Base-by-base conservation (phyloP, 2,329 filamentous ascomycete species). In the Apiospora marii region DNA sequence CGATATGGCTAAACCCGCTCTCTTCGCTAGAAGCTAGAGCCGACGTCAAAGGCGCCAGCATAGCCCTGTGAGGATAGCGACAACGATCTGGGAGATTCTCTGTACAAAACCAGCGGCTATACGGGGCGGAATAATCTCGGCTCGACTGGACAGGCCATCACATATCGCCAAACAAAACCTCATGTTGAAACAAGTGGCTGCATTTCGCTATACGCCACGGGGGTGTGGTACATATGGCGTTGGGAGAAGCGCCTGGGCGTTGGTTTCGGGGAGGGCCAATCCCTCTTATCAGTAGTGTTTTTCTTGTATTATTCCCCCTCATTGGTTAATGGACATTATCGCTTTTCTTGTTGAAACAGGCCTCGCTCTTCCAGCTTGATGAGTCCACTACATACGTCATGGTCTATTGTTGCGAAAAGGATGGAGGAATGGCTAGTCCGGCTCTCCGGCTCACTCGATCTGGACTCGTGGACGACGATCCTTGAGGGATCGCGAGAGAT, bases 1-100 rank as follows among this genome's bases (percentile, higher is more conserved):
- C 24, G 69, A 16, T 74, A 74, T 37, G 68, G 69, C 10, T 74
- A 64, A 37, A 24, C 8, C 14, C 4, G 13, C 19, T 10, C 8
- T n/a, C 19, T 64, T 10, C 30, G 16, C 30, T 12, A 61, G 19
- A 41, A 64, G 58, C 34, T 13, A 64, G 8, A 10, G 5, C 8
- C 58, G 30, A 53, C 24, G 30, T 19, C 14, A 10, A 49, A 70
- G 46, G 30, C 19, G 27, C 27, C 27, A 3, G 7, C 1, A 24
- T 46, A 3, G 44, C 34, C n/a, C 37, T 22, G n/a, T 2, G 34
- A 49, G 14, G 44, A 24, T 68, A 14, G 16, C 10, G 67, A 24
- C 13, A 27, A 46, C 30, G 24, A 69, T 13, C 67, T 46, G 10
- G 13, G n/a, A 5, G 12, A 48, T 19, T 4, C 19, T 14, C 6